Base-by-base conservation (phyloP, 2,329 filamentous ascomycete genomes). In the Chaetomium globosum region DNA sequence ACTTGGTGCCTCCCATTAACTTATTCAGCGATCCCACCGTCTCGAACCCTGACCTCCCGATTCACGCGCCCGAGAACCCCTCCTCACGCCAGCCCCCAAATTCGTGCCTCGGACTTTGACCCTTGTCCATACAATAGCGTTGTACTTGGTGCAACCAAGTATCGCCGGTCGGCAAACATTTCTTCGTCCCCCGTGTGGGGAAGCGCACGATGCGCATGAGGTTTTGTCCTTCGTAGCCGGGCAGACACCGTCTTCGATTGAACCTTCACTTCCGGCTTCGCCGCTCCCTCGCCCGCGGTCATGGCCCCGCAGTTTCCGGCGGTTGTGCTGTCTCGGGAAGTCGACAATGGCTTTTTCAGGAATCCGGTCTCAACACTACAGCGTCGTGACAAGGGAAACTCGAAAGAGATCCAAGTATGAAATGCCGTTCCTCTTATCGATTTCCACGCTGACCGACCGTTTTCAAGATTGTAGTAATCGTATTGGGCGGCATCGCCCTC, bases 271-370 rank as follows among this genome's bases (percentile, higher is more conserved):
- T 52, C 33, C 19, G 12, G 23, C 39, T n/a, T 43, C 19, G 16
- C 31, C 23, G 51, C 49, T 16, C 21, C 43, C 43, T 28, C 39
- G 36, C 21, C 39, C 33, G 54, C 61, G 54, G 49, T 51, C 46
- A 69, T 69, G 68, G 30, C 68, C 59, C 66, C 68, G 59, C 66
- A 55, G 56, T 61, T 59, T 52, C 59, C 43, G 28, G 52, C 64
- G 26, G 31, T 60, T 30, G 12, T n/a, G 30, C 28, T 21, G 53
- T 56, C 64, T 55, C 56, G 57, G 56, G 56, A 36, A 23, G 21
- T 4, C 30, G 19, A n/a, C 48, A 49, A 57, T 56, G 19, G 33
- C 3, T 26, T 4, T 2, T 10, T 49, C 16, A 23, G 53, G 39
- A n/a, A 43, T 1, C 31, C 21, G 2, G n/a, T 3, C 3, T 39